Percentiles rank a stretch among this genome's conserved stretches.
Evolutionary conservation across 2,329 filamentous ascomycete genomes (phyloP).

Genomic region (Hymenoscyphus fructigenus): DNA sequence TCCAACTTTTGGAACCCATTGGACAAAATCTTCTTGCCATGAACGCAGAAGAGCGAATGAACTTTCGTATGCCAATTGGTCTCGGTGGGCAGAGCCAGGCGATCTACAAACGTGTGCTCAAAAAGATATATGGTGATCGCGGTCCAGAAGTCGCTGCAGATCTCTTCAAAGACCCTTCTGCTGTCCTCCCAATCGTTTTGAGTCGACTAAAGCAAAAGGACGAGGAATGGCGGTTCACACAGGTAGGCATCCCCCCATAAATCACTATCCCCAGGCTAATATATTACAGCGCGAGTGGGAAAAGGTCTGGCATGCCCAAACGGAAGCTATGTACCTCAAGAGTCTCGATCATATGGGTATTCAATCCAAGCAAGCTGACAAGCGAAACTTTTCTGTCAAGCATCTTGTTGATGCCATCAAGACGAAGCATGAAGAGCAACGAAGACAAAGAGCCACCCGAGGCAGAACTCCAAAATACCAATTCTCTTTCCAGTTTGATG

Average conservation of each 20-base stretch:
- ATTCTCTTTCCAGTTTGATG: slow-evolving; percentile 71
- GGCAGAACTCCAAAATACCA: slow-evolving; percentile 67
- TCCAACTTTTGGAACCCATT: slow-evolving; percentile 92
- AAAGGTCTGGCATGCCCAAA: slow-evolving; percentile 97
- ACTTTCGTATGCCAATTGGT: slow-evolving; percentile 77
- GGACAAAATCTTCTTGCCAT: slow-evolving; percentile 86
- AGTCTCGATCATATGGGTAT: slow-evolving; percentile 97
- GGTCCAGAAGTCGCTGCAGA: slow-evolving; percentile 84
- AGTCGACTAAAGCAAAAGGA: slow-evolving; percentile 92
- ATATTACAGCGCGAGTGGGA: slow-evolving; percentile 81
- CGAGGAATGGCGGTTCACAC: slow-evolving; percentile 95
- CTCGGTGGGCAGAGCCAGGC: slow-evolving; percentile 92
- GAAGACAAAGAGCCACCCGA: slow-evolving; percentile 66
- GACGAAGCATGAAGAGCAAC: slow-evolving; percentile 88
- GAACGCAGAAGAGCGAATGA: slow-evolving; percentile 66
- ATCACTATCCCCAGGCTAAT: background rate
- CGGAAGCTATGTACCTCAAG: slow-evolving; percentile 90
- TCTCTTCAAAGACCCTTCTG: slow-evolving; percentile 79
- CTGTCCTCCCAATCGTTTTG: slow-evolving; percentile 84
- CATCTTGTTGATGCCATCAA: slow-evolving; percentile 88
- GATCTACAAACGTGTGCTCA: slow-evolving; percentile 94
- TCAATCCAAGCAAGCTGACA: slow-evolving; percentile 82
- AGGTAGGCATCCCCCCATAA: slow-evolving; percentile 41
- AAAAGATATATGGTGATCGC: slow-evolving; percentile 93
- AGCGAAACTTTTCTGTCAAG: slow-evolving; percentile 87